A percentile compares a stretch with the other conserved stretches of the same genome.
These are phyloP conservation scores for Lasiosphaeria ovina DNA, from an alignment of 495 filamentous ascomycete genomes.

Conservation along the genomic window DNA sequence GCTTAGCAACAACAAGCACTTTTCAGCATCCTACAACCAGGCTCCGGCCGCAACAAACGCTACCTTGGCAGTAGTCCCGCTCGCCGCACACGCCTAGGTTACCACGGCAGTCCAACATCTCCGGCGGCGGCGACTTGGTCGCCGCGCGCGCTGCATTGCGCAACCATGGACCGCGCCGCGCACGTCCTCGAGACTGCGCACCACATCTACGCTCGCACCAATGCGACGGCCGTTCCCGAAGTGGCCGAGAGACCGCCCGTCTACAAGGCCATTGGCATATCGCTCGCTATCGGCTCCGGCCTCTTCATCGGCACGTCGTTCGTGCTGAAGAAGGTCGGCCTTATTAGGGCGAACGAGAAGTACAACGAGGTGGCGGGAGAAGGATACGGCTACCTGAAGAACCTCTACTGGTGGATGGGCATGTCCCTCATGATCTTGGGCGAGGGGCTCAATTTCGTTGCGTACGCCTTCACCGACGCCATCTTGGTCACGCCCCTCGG, in stretches of 20 bases:
- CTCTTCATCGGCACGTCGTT: conserved; percentile 95
- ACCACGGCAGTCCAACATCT: not conserved
- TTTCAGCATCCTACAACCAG: not conserved
- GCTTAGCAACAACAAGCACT: conserved; percentile 4
- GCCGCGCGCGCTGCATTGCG: conserved; percentile 20
- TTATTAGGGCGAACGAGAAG: conserved; percentile 91
- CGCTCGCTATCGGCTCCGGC: conserved; percentile 82
- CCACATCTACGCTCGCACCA: conserved; percentile 41
- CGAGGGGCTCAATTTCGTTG: conserved; percentile 96
- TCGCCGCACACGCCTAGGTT: not conserved
- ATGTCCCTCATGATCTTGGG: conserved; percentile 98
- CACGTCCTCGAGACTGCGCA: conserved; percentile 40
- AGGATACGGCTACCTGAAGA: conserved; percentile 97
- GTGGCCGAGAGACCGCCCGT: conserved; percentile 36
- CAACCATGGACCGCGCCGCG: conserved; percentile 42
- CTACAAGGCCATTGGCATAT: conserved; percentile 88
- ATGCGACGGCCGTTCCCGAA: conserved; percentile 22
- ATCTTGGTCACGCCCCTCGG: conserved; percentile 94
- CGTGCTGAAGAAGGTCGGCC: conserved; percentile 88
- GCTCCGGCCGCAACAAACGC: not conserved
- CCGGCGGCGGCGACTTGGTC: conserved; percentile 19
- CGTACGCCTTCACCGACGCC: conserved; percentile 95
- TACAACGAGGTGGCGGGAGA: conserved; percentile 96
- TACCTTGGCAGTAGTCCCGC: not conserved
- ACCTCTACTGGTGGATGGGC: conserved; percentile 90